Evolutionary conservation across 805 yeast species (phyloP), one percentile per base, ranked within the genome.

Genomic region (Ogataea pignaliae): DNA sequence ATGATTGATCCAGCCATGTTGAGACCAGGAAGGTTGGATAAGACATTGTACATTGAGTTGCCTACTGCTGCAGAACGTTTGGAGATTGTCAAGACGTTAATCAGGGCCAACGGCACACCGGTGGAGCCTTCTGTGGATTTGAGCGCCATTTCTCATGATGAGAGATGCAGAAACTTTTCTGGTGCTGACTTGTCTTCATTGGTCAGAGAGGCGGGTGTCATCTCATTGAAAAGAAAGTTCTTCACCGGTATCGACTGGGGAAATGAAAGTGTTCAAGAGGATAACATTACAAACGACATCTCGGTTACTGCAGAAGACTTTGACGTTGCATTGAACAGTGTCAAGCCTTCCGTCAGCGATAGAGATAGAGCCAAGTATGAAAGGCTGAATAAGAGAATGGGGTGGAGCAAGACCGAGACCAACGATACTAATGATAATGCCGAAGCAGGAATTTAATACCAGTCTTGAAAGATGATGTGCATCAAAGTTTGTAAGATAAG

Each of bases 1-100:
- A 91, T 91, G 88, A 93, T 91, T 52, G 99, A 91, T 65, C 89
- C 96, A 3, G 99, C 99, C 0, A 93, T 91, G 98, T 68, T 93
- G 37, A 78, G 99, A 61, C 98, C 98, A 0, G 99, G 98, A 6
- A 79, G 99, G 64, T 73, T 91, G 56, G 98, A 93, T 60, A 93
- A 91, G 65, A 88, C 96, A 2, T 69, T 91, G 37, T 91, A 83
- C 64, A 91, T 91, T 26, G 97, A 91, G 61, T 72, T 91, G 41
- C 99, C 99, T 3, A 77, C 79, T 7, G 77, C 80, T 1, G 72
- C 69, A 3, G 99, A 93, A 62, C 74, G 97, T 50, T 66, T 75
- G 3, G 97, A 90, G 51, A 93, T 91, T 46, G 71, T 91, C 60
- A 75, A 73, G 48, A 89, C 98, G 0, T 77, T 89, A 29, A 77